These are phyloP conservation scores for Salix viminalis DNA, from an alignment of 345 rosid species.

Conservation along the genomic window DNA sequence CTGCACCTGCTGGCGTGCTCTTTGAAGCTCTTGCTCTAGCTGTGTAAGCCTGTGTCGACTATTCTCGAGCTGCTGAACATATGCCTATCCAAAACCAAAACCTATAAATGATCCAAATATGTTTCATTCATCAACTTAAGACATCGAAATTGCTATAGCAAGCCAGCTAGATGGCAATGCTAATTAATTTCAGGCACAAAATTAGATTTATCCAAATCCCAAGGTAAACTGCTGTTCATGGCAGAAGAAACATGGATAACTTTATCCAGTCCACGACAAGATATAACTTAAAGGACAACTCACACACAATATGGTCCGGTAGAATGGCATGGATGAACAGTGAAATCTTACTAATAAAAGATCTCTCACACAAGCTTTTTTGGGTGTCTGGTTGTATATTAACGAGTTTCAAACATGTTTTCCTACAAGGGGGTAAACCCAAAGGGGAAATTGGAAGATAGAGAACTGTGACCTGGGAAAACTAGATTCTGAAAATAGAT, in stretches of 20 bases:
- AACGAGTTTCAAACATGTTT: neutral
- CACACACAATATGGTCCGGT: neutral
- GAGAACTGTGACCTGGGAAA: no score
- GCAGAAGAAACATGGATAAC: neutral
- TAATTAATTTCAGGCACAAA: neutral
- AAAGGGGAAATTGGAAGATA: neutral
- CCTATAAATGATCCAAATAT: constrained; percentile 42
- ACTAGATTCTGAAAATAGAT: no score
- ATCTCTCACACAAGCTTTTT: neutral
- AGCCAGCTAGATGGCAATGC: neutral
- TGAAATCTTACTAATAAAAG: neutral
- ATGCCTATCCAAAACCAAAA: constrained; percentile 69
- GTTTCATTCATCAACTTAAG: constrained; percentile 19
- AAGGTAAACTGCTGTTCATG: neutral
- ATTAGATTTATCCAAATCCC: neutral
- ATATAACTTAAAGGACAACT: neutral
- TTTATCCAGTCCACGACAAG: neutral
- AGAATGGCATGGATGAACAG: neutral
- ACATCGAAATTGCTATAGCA: neutral
- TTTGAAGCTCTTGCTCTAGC: constrained; percentile 81
- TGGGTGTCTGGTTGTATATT: no score
- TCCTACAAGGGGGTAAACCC: neutral
- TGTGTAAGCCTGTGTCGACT: constrained; percentile 63
- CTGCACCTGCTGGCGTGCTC: constrained; percentile 69
- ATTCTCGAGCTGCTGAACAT: constrained; percentile 87